phyloP scores from a whole-genome alignment of 2,329 filamentous ascomycete genomes.

The Fusarium heterosporum region DNA sequence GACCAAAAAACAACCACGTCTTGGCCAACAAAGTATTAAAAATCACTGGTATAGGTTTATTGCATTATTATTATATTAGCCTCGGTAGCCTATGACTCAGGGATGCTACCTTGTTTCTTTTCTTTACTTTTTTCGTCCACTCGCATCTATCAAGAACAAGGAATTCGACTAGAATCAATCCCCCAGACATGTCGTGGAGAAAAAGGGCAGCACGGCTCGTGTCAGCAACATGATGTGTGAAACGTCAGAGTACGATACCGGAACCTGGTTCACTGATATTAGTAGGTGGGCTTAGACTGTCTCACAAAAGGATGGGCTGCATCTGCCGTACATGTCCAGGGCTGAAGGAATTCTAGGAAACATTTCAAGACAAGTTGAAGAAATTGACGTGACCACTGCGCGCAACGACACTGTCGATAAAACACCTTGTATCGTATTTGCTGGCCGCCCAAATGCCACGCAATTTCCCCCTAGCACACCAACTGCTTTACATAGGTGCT shows the following conservation, averaged over 20 bases:
- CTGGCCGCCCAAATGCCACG: constrained; percentile 25
- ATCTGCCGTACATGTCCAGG: constrained; percentile 24
- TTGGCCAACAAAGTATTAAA: constrained; percentile 15
- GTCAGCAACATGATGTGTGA: constrained; percentile 29
- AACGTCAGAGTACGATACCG: constrained; percentile 30
- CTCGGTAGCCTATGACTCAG: neutral
- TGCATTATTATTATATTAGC: neutral
- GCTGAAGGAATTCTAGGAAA: constrained; percentile 13
- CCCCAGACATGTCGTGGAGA: neutral
- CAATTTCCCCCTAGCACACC: constrained; percentile 36
- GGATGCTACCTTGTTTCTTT: constrained; percentile 2
- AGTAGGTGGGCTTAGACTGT: constrained; percentile 5
- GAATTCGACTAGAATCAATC: constrained; percentile 2
- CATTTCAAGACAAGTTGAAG: neutral
- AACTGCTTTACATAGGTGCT: neutral
- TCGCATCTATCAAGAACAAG: neutral
- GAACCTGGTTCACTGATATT: constrained; percentile 18
- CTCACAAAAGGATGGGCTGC: constrained; percentile 2
- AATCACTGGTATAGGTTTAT: neutral
- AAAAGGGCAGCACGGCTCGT: constrained; percentile 10
- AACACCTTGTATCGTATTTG: neutral
- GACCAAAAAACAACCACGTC: constrained; percentile 12
- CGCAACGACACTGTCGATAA: constrained; percentile 8
- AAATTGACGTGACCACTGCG: neutral
- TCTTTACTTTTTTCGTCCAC: neutral